A percentile compares a stretch with the other conserved stretches of the same genome.
These are phyloP conservation scores for Rhodosporidiobolus odoratus DNA, from an alignment of 768 basidiomycete species.

Conservation along the genomic window DNA sequence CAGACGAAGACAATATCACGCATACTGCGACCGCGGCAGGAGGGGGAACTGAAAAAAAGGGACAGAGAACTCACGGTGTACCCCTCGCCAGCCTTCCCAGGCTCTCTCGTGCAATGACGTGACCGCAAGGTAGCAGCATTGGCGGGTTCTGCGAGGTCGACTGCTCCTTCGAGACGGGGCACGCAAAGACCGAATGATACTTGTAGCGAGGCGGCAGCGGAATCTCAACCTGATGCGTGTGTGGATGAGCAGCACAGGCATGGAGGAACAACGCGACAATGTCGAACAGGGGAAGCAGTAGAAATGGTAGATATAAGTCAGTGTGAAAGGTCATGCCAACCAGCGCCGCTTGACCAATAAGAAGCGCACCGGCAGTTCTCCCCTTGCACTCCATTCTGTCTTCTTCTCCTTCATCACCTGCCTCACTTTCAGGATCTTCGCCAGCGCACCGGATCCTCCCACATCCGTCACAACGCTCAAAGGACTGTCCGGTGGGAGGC, in stretches of 20 bases:
- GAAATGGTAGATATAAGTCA: not conserved
- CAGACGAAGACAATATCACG: not conserved
- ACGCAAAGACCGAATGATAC: slow-evolving; percentile 95
- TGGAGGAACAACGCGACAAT: too few relatives aligned
- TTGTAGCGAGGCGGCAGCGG: slow-evolving; percentile 71
- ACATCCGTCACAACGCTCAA: slow-evolving; percentile 85
- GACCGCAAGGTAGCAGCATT: slow-evolving; percentile 96
- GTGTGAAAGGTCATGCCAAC: too few relatives aligned
- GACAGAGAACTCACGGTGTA: slow-evolving; percentile 65
- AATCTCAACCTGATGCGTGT: slow-evolving; percentile 72
- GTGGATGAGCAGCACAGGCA: too few relatives aligned
- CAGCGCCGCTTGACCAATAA: too few relatives aligned
- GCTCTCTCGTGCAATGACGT: slow-evolving; percentile 89
- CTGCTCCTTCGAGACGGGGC: slow-evolving; percentile 96
- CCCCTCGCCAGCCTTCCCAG: slow-evolving; percentile 81
- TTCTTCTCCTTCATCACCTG: slow-evolving; percentile 88
- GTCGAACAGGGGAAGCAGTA: too few relatives aligned
- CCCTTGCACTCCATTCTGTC: slow-evolving; percentile 83
- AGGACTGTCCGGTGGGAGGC: slow-evolving; percentile 83
- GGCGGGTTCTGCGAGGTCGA: slow-evolving; percentile 88
- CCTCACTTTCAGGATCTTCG: slow-evolving; percentile 87
- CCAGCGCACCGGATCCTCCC: slow-evolving; percentile 83
- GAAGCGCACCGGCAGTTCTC: slow-evolving; percentile 73
- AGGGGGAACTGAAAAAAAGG: not conserved
- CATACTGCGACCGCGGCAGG: too few relatives aligned